These are phyloP conservation scores for Phanerochaete sordida DNA, from an alignment of 768 basidiomycete genomes.

Conservation along the genomic window DNA sequence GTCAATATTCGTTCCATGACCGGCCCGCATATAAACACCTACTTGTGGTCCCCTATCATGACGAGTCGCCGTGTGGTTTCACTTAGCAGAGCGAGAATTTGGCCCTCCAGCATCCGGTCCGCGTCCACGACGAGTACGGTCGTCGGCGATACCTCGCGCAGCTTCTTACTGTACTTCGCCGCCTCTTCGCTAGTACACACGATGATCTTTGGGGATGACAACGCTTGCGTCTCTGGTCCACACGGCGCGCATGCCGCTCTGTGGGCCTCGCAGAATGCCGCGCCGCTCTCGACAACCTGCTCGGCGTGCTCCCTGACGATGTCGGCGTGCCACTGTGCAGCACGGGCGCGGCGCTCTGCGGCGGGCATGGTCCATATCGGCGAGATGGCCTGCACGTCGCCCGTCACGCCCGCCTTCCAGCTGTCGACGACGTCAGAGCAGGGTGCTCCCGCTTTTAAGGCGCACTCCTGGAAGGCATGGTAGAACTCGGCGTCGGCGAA, in stretches of 20 bases:
- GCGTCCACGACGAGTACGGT: constrained; percentile 70
- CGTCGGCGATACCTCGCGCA: constrained; percentile 43
- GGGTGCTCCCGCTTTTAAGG: constrained; percentile 38
- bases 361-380: constrained; percentile 35
- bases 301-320: constrained; percentile 34
- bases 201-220: constrained; percentile 46
- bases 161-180: constrained; percentile 50
- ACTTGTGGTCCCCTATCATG: constrained; percentile 75
- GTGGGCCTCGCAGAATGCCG: constrained; percentile 40
- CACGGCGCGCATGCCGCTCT: constrained; percentile 33
- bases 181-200: constrained; percentile 70
- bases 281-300: constrained; percentile 27
- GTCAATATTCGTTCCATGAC: background rate
- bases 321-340: constrained; percentile 31
- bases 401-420: constrained; percentile 41
- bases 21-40: background rate
- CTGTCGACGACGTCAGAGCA: constrained; percentile 49
- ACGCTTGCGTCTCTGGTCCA: constrained; percentile 29
- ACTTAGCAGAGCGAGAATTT: constrained; percentile 56
- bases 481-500: constrained; percentile 46
- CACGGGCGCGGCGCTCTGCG: constrained; percentile 22
- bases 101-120: constrained; percentile 68
- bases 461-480: constrained; percentile 35
- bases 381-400: constrained; percentile 21
- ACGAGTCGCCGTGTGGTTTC: constrained; percentile 47